Evolutionary conservation across 108 stramenopile genomes (phyloP), one percentile per base, ranked within the genome.

Genomic region (Cyclotella cryptica): DNA sequence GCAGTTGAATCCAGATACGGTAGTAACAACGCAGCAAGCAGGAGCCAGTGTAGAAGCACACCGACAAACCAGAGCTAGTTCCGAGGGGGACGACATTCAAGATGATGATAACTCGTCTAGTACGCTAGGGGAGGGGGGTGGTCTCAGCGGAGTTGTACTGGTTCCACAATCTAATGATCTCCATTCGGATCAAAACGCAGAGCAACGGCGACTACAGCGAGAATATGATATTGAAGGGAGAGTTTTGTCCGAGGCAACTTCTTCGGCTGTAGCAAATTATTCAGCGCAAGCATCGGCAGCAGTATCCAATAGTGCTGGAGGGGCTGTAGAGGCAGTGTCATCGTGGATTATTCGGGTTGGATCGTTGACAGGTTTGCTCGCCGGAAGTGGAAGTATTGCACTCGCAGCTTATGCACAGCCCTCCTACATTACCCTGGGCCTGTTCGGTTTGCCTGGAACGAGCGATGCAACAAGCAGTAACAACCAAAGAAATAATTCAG

Each of bases 151-250:
- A 65, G 71, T 78, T 43, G 29, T 71, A 26, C 57, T 84, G 45
- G 83, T 75, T 44, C 68, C 74, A 26, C 66, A 42, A 61, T 44
- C 72, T 3, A 8, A 62, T 39, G 73, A 65, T 27, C 39, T 29
- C 12, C 26, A 35, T 18, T 28, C 49, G 19, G 68, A 69, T 64
- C 63, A 77, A 49, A 80, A 65, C 29, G 64, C 21, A 6, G 42
- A 62, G n/a, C 80, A 77, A 70, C 77, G 71, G 13, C 59, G 71
- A 42, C 46, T 79, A 42, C 65, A 81, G 41, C 44, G 60, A 53
- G 84, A 85, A 28, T 77, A 72, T 55, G 80, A 77, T 29, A 64
- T 71, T 1, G 84, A 85, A 45, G 80, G 58, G 8, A 72, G 65
- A 45, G 58, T 85, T 51, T 43, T 85, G 14, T 78, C 80, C 3